A percentile compares a stretch with the other conserved stretches of the same genome.
phyloP scores from a whole-genome alignment of 2,329 filamentous ascomycete species.

The Xylariaceae sp. region DNA sequence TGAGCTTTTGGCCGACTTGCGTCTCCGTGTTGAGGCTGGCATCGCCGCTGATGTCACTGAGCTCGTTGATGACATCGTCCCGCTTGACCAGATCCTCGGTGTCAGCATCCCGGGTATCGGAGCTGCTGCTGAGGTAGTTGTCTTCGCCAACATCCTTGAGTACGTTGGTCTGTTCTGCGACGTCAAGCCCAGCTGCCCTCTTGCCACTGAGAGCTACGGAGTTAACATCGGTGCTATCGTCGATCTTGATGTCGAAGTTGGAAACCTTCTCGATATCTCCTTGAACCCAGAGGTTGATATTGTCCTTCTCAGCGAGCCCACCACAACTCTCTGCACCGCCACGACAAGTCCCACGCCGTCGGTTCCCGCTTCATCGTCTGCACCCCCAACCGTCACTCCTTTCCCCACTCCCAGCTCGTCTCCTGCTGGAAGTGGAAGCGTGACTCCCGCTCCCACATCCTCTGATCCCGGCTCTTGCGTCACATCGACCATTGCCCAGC shows the following conservation, averaged over 20 bases:
- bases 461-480: slow-evolving; percentile 5
- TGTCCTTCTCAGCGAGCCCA: slow-evolving; percentile 35
- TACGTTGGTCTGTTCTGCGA: slow-evolving; percentile 42
- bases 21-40: slow-evolving; percentile 46
- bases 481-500: slow-evolving; percentile 23
- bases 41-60: slow-evolving; percentile 33
- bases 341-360: slow-evolving; percentile 13
- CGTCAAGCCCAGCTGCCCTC: slow-evolving; percentile 32
- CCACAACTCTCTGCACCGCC: slow-evolving; percentile 34
- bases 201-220: slow-evolving; percentile 37
- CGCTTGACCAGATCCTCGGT: slow-evolving; percentile 20
- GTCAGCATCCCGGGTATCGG: slow-evolving; percentile 30
- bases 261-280: slow-evolving; percentile 36
- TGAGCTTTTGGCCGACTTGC: slow-evolving; percentile 46
- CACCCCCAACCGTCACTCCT: neutral
- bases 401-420: neutral
- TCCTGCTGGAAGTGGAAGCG: neutral
- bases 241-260: slow-evolving; percentile 30
- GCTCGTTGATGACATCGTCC: slow-evolving; percentile 25
- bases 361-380: slow-evolving; percentile 13
- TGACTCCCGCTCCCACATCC: slow-evolving; percentile 1
- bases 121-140: slow-evolving; percentile 40
- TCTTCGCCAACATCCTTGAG: slow-evolving; percentile 53
- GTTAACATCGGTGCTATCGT: slow-evolving; percentile 38
- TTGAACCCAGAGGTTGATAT: slow-evolving; percentile 40